Percentiles rank a stretch among this genome's conserved stretches.
phyloP scores from a whole-genome alignment of 345 rosid species.

The Rhizophora mangle region DNA sequence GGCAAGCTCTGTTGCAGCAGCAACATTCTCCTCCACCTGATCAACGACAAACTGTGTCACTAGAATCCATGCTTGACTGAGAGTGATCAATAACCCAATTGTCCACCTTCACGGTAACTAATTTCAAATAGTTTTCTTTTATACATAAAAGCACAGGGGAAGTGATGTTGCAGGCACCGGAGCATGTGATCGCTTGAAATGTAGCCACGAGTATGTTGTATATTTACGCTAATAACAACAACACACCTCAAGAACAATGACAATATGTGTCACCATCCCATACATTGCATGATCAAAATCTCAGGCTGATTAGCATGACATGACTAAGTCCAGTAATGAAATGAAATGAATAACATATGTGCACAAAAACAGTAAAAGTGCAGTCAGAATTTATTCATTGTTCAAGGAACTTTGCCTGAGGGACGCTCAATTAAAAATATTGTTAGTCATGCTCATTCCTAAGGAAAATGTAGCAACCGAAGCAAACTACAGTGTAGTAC shows the following conservation, averaged over 20 bases:
- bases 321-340: too few relatives aligned
- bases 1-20: slow-evolving; percentile 60
- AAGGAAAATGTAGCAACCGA: slow-evolving; percentile 1
- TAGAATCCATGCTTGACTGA: not conserved
- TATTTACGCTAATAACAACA: not conserved
- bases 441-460: not conserved
- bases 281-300: too few relatives aligned
- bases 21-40: slow-evolving; percentile 74
- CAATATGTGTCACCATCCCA: too few relatives aligned
- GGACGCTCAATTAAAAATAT: not conserved
- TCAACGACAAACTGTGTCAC: not conserved
- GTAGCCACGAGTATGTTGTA: not conserved
- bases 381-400: too few relatives aligned
- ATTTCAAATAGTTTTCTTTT: too few relatives aligned
- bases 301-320: too few relatives aligned
- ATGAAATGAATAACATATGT: too few relatives aligned
- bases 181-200: not conserved
- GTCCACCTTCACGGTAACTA: too few relatives aligned
- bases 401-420: too few relatives aligned
- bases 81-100: too few relatives aligned
- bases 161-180: not conserved
- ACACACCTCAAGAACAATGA: not conserved
- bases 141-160: not conserved
- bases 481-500: slow-evolving; percentile 27
- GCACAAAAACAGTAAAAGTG: too few relatives aligned